Percentiles rank a stretch among this genome's conserved stretches.
These are phyloP conservation scores for Fusarium siculi DNA, from an alignment of 2,329 filamentous ascomycete genomes.

Conservation along the genomic window DNA sequence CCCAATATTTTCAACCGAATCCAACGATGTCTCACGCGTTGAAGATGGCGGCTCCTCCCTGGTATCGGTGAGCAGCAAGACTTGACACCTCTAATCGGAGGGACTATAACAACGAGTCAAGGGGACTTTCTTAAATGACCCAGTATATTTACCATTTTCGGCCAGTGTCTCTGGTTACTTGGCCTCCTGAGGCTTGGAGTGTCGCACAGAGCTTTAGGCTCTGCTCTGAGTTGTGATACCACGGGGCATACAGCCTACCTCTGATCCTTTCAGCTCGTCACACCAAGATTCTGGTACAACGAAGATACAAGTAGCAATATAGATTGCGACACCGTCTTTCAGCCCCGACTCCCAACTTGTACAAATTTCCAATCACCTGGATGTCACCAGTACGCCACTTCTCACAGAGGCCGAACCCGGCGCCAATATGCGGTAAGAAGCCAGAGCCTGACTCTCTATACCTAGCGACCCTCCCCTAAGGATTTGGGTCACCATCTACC, in stretches of 20 bases:
- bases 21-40: neutral
- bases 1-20: accelerated
- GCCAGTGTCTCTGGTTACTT: neutral
- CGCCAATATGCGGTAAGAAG: neutral
- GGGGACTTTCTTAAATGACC: accelerated
- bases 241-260: neutral
- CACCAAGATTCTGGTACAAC: too few species aligned
- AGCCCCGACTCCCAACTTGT: neutral
- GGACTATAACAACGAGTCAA: neutral
- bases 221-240: neutral
- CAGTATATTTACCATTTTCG: accelerated
- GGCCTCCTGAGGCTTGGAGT: neutral
- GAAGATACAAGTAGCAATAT: neutral
- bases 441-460: neutral
- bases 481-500: accelerated
- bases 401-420: neutral
- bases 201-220: neutral
- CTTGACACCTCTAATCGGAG: neutral
- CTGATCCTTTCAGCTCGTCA: neutral
- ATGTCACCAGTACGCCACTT: neutral
- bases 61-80: neutral
- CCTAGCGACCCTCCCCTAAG: neutral
- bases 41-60: neutral
- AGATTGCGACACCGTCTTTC: neutral
- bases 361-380: neutral